Conservation (phyloP, 2,329 filamentous ascomycete genomes). For the Colletotrichum lindemuthianum region DNA sequence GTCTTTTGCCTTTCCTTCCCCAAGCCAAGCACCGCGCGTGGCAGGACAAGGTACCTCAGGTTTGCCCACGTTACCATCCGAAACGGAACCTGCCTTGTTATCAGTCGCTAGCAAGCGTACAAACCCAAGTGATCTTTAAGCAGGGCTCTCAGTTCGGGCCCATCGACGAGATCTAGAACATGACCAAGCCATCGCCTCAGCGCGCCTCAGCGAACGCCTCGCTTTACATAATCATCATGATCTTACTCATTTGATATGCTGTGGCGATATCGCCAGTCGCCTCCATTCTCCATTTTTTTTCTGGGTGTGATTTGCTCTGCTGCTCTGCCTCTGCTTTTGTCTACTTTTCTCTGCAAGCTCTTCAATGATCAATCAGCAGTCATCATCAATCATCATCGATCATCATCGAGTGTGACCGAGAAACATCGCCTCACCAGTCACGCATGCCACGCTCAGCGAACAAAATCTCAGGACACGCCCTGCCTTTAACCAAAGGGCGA, state of each 20-base stretch:
- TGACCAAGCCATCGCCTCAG: conserved; percentile 26
- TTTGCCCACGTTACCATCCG: too few relatives aligned
- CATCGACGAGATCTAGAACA: conserved; percentile 30
- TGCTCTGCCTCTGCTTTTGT: background rate
- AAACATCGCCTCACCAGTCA: too few relatives aligned
- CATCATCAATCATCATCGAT: conserved; percentile 11
- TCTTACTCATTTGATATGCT: too few relatives aligned
- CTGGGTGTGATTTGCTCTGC: too few relatives aligned
- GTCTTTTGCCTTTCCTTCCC: too few relatives aligned
- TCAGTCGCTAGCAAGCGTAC: background rate
- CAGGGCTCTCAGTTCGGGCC: conserved; percentile 29
- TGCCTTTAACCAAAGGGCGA: background rate
- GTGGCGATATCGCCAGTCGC: conserved; percentile 11
- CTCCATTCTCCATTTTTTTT: too few relatives aligned
- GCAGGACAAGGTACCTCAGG: too few relatives aligned
- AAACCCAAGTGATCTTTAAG: conserved; percentile 17
- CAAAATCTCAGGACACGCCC: too few relatives aligned
- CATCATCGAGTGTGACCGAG: background rate
- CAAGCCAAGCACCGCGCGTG: too few relatives aligned
- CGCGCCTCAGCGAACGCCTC: conserved; percentile 5
- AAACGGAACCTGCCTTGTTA: too few relatives aligned
- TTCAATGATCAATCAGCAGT: conserved; percentile 4
- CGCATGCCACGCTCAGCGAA: too few relatives aligned
- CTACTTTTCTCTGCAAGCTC: background rate
- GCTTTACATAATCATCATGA: conserved; percentile 25